These are phyloP conservation scores for Metarhizium album DNA, from an alignment of 2,329 filamentous ascomycete species.

Conservation along the genomic window DNA sequence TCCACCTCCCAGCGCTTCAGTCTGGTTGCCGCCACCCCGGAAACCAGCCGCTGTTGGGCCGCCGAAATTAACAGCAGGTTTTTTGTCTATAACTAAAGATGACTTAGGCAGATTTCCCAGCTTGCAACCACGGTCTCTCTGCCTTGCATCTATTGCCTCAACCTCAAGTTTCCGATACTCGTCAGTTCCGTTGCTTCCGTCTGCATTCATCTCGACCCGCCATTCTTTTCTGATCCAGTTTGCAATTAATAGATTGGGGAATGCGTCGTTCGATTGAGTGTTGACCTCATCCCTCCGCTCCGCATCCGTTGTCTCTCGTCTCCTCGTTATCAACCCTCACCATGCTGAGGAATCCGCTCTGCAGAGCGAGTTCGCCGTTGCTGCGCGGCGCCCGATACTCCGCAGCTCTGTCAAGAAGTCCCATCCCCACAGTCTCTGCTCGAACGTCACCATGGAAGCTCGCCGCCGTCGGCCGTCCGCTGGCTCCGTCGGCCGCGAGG, in stretches of 20 bases:
- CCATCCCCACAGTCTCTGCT: slow-evolving; percentile 29
- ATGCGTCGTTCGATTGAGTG: slow-evolving; percentile 17
- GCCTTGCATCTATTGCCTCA: slow-evolving; percentile 5
- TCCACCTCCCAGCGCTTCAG: neutral
- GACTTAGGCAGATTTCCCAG: neutral
- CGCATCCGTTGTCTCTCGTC: slow-evolving; percentile 3
- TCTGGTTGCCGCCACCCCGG: neutral
- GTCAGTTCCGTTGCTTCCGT: slow-evolving; percentile 8
- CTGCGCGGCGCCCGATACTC: slow-evolving; percentile 41
- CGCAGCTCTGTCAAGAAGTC: slow-evolving; percentile 27
- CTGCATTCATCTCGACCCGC: slow-evolving; percentile 36
- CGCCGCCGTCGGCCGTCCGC: slow-evolving; percentile 34
- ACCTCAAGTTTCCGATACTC: too few relatives aligned
- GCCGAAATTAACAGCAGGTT: neutral
- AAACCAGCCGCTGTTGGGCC: slow-evolving; percentile 2
- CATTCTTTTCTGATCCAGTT: slow-evolving; percentile 27
- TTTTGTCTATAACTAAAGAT: slow-evolving; percentile 3
- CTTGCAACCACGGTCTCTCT: slow-evolving; percentile 3
- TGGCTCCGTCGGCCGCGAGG: slow-evolving; percentile 39
- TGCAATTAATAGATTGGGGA: slow-evolving; percentile 21
- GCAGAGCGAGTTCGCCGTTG: slow-evolving; percentile 55
- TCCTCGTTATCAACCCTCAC: slow-evolving; percentile 23
- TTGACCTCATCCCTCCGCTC: slow-evolving; percentile 10
- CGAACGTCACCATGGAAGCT: slow-evolving; percentile 34
- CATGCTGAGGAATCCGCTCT: slow-evolving; percentile 64